Evolutionary conservation across 1,284 basidiomycete species (phyloP).

Genomic region (Cerioporus squamosus): DNA sequence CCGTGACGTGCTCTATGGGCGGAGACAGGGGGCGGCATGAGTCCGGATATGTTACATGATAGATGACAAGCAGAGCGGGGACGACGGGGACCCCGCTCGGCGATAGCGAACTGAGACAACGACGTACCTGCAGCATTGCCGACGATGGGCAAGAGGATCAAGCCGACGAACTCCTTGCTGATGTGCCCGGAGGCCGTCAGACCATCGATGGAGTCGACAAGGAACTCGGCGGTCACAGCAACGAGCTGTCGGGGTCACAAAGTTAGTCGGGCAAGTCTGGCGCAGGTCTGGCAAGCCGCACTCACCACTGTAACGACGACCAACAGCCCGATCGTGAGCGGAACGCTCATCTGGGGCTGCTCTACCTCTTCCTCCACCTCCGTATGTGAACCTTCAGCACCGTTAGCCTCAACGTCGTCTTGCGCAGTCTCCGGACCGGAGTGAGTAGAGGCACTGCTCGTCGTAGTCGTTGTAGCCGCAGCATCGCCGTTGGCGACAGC

Average conservation of each 20-base stretch:
- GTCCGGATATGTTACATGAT: too few relatives aligned
- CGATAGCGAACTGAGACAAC: neutral
- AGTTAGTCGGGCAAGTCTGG: neutral
- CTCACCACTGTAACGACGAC: constrained; percentile 67
- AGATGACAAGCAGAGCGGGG: neutral
- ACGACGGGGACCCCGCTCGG: neutral
- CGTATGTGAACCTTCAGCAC: constrained; percentile 5
- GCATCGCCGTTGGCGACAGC: neutral
- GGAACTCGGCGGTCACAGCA: constrained; percentile 84
- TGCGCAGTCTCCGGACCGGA: too few relatives aligned
- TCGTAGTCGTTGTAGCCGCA: neutral
- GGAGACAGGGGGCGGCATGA: too few relatives aligned
- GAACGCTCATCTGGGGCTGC: constrained; percentile 58
- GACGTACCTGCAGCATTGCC: constrained; percentile 78
- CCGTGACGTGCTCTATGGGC: constrained; percentile 77
- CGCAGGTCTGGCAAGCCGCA: constrained; percentile 1
- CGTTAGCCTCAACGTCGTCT: constrained; percentile 6
- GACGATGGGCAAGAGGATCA: constrained; percentile 89
- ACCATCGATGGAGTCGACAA: constrained; percentile 82
- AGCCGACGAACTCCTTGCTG: constrained; percentile 79
- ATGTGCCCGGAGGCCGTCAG: constrained; percentile 55
- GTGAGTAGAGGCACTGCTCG: neutral
- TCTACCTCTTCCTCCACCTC: constrained; percentile 49
- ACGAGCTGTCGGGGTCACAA: constrained; percentile 54
- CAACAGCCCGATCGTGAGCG: constrained; percentile 58